Percentiles rank a stretch among this genome's conserved stretches.
phyloP scores from a whole-genome alignment of 805 yeast species.

The Wickerhamiella alocasiicola region DNA sequence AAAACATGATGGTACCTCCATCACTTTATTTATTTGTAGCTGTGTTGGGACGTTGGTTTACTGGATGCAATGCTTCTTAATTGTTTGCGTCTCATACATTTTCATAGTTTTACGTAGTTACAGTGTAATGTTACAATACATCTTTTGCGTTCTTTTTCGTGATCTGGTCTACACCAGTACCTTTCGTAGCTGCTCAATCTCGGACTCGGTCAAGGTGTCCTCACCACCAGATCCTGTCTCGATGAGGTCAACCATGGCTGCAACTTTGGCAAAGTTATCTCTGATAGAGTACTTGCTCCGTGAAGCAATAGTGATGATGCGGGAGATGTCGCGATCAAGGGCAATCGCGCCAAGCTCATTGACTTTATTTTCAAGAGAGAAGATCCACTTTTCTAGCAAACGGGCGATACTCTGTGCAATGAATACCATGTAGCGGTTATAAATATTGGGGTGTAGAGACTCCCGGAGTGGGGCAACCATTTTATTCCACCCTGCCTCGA shows the following conservation, averaged over 20 bases:
- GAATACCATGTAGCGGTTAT: conserved; percentile 34
- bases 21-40: no score
- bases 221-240: conserved; percentile 57
- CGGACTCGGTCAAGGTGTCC: conserved; percentile 73
- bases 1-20: no score
- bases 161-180: conserved; percentile 11
- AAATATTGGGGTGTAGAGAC: conserved; percentile 43
- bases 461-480: conserved; percentile 54
- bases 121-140: no score
- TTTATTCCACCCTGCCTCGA: conserved; percentile 52
- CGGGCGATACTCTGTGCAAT: conserved; percentile 45
- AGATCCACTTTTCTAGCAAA: conserved; percentile 51
- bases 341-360: conserved; percentile 76
- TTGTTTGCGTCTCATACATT: no score
- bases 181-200: conserved; percentile 32
- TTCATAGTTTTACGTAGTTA: no score
- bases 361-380: conserved; percentile 52
- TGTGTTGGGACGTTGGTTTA: no score
- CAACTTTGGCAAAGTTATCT: conserved; percentile 64
- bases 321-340: conserved; percentile 68
- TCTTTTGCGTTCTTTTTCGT: no score
- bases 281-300: conserved; percentile 62
- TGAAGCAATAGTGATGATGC: conserved; percentile 52
- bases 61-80: no score
- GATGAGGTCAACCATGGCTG: conserved; percentile 70